Base-by-base conservation (phyloP, 257 asterid species). In the Thymus quinquecostatus region DNA sequence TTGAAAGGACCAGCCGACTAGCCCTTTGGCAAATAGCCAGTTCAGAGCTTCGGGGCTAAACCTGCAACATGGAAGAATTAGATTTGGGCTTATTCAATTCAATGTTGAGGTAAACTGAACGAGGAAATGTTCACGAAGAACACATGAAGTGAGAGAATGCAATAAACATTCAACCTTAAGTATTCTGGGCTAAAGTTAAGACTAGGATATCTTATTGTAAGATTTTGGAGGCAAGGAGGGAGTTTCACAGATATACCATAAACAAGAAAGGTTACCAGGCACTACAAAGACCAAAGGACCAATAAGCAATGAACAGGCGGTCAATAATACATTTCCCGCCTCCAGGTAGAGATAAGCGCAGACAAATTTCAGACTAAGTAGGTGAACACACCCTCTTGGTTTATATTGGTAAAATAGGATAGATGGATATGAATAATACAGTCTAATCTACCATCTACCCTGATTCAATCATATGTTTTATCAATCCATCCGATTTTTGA, bases 31-130 rank as follows among this genome's bases (percentile, higher is more conserved):
- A 62, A 83, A 83, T 34, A 80, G 74, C 85, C 85, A 80, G 80
- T 83, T 83, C 0, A 83, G 82, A 72, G 85, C 85, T 73, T 80
- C 87, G 0, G 87, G 87, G 78, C 87, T 83, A 73, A 83, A 83
- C 69, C 87, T 83, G 34, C 48, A 76, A 59, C 34, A 21, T 49
- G 5, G 32, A 49, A 41, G 1, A 0, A 63, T 57, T 77, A 70
- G 33, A 58, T n/a, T 34, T n/a, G n/a, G 4, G 3, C 40, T 34
- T 34, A 34, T 34, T 34, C 40, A 34, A 33, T 33, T 33, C 36
- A 33, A 33, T 33, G 36, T 33, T 33, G 36, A 33, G 36, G 36
- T 43, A 21, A 13, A 41, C 5, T 9, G 33, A 50, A 8, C 0
- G 8, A 3, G 1, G 1, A 5, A 40, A 55, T 56, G 21, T 43